These are phyloP conservation scores for Aurinia saxatilis DNA, from an alignment of 345 rosid genomes.

Conservation along the genomic window DNA sequence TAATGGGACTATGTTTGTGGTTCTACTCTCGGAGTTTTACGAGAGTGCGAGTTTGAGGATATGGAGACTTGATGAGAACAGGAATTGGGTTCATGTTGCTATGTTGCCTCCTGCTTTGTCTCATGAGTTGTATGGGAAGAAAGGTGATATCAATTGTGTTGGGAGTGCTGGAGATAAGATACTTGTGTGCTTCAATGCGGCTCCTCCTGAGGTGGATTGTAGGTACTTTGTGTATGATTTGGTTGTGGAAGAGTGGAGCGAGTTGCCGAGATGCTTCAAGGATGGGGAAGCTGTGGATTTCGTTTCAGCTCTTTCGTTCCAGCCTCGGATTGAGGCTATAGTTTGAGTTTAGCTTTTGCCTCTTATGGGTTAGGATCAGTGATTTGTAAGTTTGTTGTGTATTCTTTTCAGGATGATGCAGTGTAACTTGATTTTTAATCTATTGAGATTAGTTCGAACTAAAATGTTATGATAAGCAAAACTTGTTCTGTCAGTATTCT, in stretches of 20 bases:
- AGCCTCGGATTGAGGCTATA: slow-evolving; percentile 75
- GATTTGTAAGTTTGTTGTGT: slow-evolving; percentile 1
- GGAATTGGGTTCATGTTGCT: slow-evolving; percentile 52
- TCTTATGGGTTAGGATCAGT: background rate
- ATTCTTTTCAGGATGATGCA: slow-evolving; percentile 1
- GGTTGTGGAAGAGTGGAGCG: slow-evolving; percentile 48
- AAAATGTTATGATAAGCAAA: background rate
- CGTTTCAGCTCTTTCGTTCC: slow-evolving; percentile 72
- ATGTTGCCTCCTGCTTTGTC: slow-evolving; percentile 86
- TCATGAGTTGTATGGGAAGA: slow-evolving; percentile 66
- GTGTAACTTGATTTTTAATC: slow-evolving; percentile 1
- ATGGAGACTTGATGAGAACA: slow-evolving; percentile 50
- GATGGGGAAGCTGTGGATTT: slow-evolving; percentile 57
- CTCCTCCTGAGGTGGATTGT: slow-evolving; percentile 33
- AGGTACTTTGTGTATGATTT: slow-evolving; percentile 49
- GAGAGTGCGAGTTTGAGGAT: slow-evolving; percentile 76
- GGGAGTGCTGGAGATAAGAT: slow-evolving; percentile 55
- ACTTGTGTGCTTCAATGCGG: slow-evolving; percentile 60
- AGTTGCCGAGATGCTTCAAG: slow-evolving; percentile 42
- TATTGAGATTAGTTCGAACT: background rate
- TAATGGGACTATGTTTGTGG: slow-evolving; percentile 57
- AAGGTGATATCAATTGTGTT: slow-evolving; percentile 75
- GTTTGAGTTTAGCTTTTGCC: slow-evolving; percentile 27
- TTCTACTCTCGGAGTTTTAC: slow-evolving; percentile 66
- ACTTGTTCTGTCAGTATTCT: background rate